A percentile compares a stretch with the other conserved stretches of the same genome.
These are phyloP conservation scores for Ballota nigra DNA, from an alignment of 257 asterid genomes.

Conservation along the genomic window DNA sequence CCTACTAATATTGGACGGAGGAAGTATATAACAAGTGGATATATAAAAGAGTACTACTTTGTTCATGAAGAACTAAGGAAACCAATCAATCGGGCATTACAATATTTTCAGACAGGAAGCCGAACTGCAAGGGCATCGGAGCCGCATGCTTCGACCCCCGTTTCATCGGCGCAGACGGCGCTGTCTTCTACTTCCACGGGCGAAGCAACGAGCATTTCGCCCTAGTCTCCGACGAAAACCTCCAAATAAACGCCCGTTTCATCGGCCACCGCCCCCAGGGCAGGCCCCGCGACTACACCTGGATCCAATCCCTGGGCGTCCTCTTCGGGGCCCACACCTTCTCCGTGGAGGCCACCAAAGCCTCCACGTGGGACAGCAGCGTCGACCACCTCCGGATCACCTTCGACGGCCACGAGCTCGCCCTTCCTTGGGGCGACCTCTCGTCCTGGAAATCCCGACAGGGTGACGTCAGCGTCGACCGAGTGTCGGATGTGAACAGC, in stretches of 20 bases:
- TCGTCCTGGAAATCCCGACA: constrained; percentile 34
- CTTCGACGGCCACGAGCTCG: constrained; percentile 28
- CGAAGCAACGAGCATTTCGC: constrained; percentile 45
- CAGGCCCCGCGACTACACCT: constrained; percentile 54
- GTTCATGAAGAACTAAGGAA: not conserved
- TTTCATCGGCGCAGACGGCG: constrained; percentile 65
- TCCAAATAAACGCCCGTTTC: constrained; percentile 68
- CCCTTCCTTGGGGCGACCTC: constrained; percentile 24
- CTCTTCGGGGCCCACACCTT: constrained; percentile 38
- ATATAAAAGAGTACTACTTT: too few species aligned
- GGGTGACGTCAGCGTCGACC: constrained; percentile 30
- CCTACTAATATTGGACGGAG: too few species aligned
- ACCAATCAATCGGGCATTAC: too few species aligned
- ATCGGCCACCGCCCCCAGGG: constrained; percentile 56
- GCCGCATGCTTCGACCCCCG: constrained; percentile 77
- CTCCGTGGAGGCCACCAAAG: constrained; percentile 51
- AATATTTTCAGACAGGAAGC: constrained; percentile 41
- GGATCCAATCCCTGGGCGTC: constrained; percentile 70
- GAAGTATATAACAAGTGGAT: too few species aligned
- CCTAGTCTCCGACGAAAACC: constrained; percentile 47
- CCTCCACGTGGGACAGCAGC: constrained; percentile 39
- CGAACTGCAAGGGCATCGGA: constrained; percentile 56
- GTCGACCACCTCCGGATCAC: constrained; percentile 47
- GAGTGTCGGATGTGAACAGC: constrained; percentile 35
- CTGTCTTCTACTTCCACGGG: constrained; percentile 68